Conservation (phyloP, 2,329 filamentous ascomycete genomes). For the Alternaria sp. region DNA sequence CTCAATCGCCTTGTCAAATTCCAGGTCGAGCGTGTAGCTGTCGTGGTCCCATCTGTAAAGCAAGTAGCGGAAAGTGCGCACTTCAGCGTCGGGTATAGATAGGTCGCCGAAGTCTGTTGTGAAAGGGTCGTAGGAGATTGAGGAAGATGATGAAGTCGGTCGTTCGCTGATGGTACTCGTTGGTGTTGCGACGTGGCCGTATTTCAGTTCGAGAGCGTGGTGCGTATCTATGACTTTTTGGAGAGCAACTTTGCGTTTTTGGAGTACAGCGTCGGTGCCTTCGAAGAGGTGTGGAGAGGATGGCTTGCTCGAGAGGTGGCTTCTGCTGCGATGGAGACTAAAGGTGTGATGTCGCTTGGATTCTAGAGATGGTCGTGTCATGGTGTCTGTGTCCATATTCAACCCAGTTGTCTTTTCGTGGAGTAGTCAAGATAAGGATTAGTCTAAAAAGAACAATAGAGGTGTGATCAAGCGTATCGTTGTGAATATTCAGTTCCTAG, state of each 20-base stretch:
- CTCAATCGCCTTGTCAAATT: conserved; percentile 21
- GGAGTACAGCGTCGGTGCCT: conserved; percentile 23
- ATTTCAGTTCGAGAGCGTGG: conserved; percentile 20
- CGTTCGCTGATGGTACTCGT: conserved; percentile 9
- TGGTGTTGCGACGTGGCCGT: conserved; percentile 3
- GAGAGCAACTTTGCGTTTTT: conserved; percentile 21
- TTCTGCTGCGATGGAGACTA: conserved; percentile 13
- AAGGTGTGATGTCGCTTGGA: conserved; percentile 14
- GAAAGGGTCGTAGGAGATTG: conserved; percentile 19
- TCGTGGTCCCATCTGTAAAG: conserved; percentile 27
- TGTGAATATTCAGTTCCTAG: not conserved
- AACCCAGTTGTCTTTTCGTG: not conserved
- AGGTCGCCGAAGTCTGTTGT: conserved; percentile 18
- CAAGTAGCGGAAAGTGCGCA: conserved; percentile 30
- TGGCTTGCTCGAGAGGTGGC: not conserved
- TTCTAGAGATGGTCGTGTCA: conserved; percentile 9
- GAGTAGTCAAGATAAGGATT: not conserved
- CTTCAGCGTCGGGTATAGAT: conserved; percentile 24
- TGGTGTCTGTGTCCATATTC: not conserved
- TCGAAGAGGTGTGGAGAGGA: conserved; percentile 9
- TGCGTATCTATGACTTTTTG: conserved; percentile 22
- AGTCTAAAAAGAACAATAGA: not conserved
- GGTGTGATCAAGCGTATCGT: not conserved
- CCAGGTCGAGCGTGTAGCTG: not conserved
- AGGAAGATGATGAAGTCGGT: conserved; percentile 4